A percentile compares a stretch with the other conserved stretches of the same genome.
Evolutionary conservation across 148 eudicot genomes (phyloP).

Genomic region (Rheum nobile): DNA sequence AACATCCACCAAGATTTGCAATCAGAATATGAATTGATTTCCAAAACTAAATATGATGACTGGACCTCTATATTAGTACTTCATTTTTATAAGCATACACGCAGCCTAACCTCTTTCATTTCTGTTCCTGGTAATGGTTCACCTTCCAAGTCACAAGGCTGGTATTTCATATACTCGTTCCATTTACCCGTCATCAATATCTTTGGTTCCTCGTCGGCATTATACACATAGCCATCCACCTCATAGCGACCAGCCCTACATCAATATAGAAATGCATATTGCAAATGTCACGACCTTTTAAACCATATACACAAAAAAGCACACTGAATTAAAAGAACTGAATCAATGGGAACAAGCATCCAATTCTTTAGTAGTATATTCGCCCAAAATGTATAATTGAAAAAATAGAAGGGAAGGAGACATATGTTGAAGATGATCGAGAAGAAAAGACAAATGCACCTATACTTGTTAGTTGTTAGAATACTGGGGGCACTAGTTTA

Average conservation of each 20-base stretch:
- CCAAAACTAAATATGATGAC: neutral
- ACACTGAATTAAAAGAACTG: neutral
- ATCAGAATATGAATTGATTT: neutral
- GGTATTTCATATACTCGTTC: constrained; percentile 63
- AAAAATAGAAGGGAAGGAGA: neutral
- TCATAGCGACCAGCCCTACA: constrained; percentile 67
- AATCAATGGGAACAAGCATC: neutral
- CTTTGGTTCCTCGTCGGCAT: constrained; percentile 63
- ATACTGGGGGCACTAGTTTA: too few species aligned
- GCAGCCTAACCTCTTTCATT: constrained; percentile 43
- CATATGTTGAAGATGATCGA: neutral
- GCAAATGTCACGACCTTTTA: neutral
- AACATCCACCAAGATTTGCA: neutral
- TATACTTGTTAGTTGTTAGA: neutral
- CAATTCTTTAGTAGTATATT: neutral
- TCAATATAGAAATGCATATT: neutral
- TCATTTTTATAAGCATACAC: neutral
- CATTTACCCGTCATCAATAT: constrained; percentile 78
- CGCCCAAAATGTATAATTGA: neutral
- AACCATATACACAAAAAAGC: neutral
- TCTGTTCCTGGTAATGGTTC: constrained; percentile 58
- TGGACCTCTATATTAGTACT: neutral
- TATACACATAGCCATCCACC: constrained; percentile 76
- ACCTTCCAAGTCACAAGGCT: constrained; percentile 67
- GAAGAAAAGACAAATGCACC: neutral